Evolutionary conservation across 345 rosid species (phyloP).

Genomic region (Clarkia xantiana): DNA sequence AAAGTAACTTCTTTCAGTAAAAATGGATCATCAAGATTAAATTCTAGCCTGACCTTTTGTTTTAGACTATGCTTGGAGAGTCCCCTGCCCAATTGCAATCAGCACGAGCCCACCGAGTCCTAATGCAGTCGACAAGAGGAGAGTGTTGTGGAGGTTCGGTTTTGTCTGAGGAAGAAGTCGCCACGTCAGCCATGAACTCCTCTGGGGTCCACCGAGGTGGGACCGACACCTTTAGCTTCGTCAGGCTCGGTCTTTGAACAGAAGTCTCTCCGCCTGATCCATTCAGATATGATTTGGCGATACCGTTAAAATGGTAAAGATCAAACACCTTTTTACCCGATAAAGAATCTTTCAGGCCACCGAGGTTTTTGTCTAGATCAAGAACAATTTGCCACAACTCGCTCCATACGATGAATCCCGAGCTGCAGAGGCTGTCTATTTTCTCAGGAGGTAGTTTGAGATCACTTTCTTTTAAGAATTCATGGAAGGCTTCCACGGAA

Average conservation of each 20-base stretch:
- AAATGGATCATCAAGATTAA: no score
- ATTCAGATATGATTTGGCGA: conserved; percentile 84
- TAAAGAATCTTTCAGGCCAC: conserved; percentile 82
- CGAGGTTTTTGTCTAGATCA: conserved; percentile 60
- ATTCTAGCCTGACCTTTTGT: no score
- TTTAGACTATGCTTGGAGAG: conserved; percentile 92
- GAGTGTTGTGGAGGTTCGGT: conserved; percentile 77
- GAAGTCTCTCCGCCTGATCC: conserved; percentile 53
- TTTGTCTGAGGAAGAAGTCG: conserved; percentile 29
- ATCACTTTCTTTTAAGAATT: conserved; percentile 52
- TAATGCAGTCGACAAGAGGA: conserved; percentile 82
- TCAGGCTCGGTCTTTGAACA: conserved; percentile 81
- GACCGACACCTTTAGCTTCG: conserved; percentile 81
- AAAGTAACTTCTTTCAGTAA: no score
- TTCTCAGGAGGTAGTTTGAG: conserved; percentile 57
- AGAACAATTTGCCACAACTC: conserved; percentile 92
- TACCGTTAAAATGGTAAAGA: conserved; percentile 91
- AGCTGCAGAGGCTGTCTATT: conserved; percentile 49
- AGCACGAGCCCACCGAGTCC: conserved; percentile 92
- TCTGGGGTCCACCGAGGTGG: conserved; percentile 99
- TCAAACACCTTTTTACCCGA: conserved; percentile 97
- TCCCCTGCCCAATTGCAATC: conserved; percentile 86
- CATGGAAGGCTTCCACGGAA: conserved; percentile 84
- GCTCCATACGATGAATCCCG: conserved; percentile 91
- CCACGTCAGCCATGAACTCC: conserved; percentile 71